Base-by-base conservation (phyloP, 176 grass and related monocot species). In the Raddia distichophylla region DNA sequence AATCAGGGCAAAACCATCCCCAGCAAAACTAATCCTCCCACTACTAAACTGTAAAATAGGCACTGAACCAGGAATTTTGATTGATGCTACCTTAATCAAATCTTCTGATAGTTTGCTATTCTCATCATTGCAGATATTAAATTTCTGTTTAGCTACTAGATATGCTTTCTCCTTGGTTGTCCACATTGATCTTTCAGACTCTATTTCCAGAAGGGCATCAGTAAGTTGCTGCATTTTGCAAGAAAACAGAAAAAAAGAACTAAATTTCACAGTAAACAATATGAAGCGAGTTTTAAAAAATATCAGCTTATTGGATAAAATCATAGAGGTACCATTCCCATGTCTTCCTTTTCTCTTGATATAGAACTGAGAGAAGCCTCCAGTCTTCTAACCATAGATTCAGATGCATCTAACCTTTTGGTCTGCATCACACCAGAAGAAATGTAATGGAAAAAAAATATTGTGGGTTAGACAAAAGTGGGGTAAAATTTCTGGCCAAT, bases 221-320 rank as follows among this genome's bases (percentile, higher is more conserved):
- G 96, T 94, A 73, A 99, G 87, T 99, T 99, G 87, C 93, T 95
- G 91, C 81, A 85, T 69, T 86, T 74, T 48, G 84, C 64, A 77
- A 8, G 47, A 78, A 75, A 75, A 78, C 86, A 82, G 71, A 54
- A 75, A 54, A 40, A 3, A 75, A 54, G 37, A 58, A 84, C 16
- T 49, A 7, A 69, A 69, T 77, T 67, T 76, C 50, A 83, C 67
- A 78, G 9, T 50, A 82, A 73, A 76, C 6, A 76, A 87, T 77
- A 77, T 63, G 20, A 61, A 85, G n/a, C 46, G 7, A 67, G 67
- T 79, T 59, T 61, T 8, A 71, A 3, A 67, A 20, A 53, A 77
- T 14, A 48, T 37, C 57, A 77, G 20, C 15, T 51, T 18, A 27
- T 50, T 64, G 19, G 33, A 81, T 71, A 75, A 60, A 74, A 87